Evolutionary conservation across 2,329 filamentous ascomycete species (phyloP).

Genomic region (Nemania sp.): DNA sequence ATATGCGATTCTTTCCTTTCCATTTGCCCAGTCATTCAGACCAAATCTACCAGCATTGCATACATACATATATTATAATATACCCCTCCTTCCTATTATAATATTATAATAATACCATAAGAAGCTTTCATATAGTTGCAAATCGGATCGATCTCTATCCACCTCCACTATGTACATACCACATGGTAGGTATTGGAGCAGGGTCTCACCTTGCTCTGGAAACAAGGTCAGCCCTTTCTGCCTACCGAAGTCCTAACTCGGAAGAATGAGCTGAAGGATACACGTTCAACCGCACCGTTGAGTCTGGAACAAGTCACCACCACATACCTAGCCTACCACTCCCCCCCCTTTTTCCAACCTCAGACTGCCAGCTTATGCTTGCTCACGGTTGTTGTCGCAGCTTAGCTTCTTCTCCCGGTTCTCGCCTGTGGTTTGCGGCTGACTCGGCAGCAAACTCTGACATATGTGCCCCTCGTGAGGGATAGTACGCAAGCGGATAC

Average conservation of each 20-base stretch:
- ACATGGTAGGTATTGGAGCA: neutral
- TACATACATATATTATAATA: neutral
- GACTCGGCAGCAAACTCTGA: constrained; percentile 10
- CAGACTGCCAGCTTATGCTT: constrained; percentile 13
- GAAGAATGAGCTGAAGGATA: constrained; percentile 15
- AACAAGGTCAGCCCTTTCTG: neutral
- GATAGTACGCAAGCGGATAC: constrained; percentile 23
- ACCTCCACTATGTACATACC: neutral
- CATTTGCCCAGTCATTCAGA: neutral
- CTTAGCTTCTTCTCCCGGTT: constrained; percentile 23
- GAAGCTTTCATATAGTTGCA: constrained; percentile 15
- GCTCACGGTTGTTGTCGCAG: constrained; percentile 11
- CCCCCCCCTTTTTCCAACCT: constrained; percentile 20
- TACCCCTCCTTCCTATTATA: neutral
- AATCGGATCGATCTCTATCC: constrained; percentile 18
- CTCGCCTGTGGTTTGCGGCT: constrained; percentile 18
- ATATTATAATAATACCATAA: constrained; percentile 3
- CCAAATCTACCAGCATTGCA: neutral
- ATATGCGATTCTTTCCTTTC: neutral
- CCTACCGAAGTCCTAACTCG: constrained; percentile 10
- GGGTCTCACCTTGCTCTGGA: constrained; percentile 22
- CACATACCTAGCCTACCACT: too few species aligned
- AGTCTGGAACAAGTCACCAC: constrained; percentile 25
- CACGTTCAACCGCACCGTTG: constrained; percentile 4
- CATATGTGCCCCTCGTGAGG: constrained; percentile 16